phyloP scores from a whole-genome alignment of 306 rosid genomes.

The Hylodesmum podocarpum region DNA sequence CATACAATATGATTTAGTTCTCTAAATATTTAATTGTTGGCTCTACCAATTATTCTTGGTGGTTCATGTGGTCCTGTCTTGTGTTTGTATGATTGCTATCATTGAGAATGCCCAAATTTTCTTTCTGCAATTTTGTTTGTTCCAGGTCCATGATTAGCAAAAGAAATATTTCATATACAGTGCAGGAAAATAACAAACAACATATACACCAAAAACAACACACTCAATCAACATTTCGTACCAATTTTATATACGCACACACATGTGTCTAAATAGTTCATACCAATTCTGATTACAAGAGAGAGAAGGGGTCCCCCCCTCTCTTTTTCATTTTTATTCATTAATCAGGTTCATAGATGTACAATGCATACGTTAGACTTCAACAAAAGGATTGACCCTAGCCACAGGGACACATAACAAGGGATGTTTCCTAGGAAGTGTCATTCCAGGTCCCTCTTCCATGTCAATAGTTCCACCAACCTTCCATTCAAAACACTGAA shows the following conservation, averaged over 20 bases:
- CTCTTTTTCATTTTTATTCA: not conserved
- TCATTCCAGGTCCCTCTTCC: constrained; percentile 66
- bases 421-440: constrained; percentile 65
- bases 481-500: constrained; percentile 40
- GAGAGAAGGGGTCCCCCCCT: not conserved
- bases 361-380: not conserved
- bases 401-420: constrained; percentile 48
- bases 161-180: not conserved
- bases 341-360: not conserved
- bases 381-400: constrained; percentile 25
- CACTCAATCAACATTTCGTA: not conserved
- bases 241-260: too few relatives aligned
- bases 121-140: not conserved
- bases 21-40: not conserved
- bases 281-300: not conserved
- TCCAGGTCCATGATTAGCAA: not conserved
- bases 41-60: not conserved
- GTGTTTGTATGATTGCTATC: constrained; percentile 8
- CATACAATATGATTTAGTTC: too few relatives aligned
- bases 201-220: not conserved
- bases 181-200: not conserved
- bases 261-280: too few relatives aligned
- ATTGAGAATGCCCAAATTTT: not conserved
- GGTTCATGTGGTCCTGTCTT: constrained; percentile 4
- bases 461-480: constrained; percentile 39